Conservation (phyloP, 768 basidiomycete genomes). For the Trametes meyenii region DNA sequence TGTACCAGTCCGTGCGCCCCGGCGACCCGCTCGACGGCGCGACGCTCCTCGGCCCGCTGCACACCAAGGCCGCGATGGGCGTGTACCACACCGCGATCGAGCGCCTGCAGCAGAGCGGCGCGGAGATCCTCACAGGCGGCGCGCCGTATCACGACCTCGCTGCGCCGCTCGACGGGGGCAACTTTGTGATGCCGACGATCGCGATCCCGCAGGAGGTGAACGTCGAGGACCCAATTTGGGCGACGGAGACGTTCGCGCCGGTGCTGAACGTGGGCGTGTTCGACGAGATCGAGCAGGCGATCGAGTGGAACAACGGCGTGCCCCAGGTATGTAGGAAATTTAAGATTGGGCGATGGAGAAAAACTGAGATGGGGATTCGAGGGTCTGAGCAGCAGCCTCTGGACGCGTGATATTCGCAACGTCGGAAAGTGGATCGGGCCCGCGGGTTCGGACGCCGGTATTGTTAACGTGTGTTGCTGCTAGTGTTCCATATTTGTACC, state of each 20-base stretch:
- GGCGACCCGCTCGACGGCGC: slow-evolving; percentile 81
- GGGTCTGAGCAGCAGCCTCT: slow-evolving; percentile 90
- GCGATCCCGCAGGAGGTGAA: slow-evolving; percentile 65
- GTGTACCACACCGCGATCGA: slow-evolving; percentile 65
- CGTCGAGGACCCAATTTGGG: slow-evolving; percentile 64
- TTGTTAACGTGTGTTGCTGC: slow-evolving; percentile 75
- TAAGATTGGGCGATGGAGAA: not conserved
- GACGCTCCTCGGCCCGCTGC: slow-evolving; percentile 88
- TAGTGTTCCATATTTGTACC: not conserved
- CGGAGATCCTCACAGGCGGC: slow-evolving; percentile 80
- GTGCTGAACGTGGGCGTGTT: slow-evolving; percentile 86
- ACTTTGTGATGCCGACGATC: slow-evolving; percentile 90
- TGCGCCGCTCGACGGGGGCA: slow-evolving; percentile 60
- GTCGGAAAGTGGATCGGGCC: slow-evolving; percentile 94
- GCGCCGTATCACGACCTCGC: slow-evolving; percentile 46
- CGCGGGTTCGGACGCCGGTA: slow-evolving; percentile 86
- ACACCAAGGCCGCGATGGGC: slow-evolving; percentile 68
- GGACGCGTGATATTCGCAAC: slow-evolving; percentile 83
- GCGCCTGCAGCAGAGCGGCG: slow-evolving; percentile 63
- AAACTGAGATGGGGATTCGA: slow-evolving; percentile 40
- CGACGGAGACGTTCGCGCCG: slow-evolving; percentile 85
- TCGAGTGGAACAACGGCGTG: slow-evolving; percentile 88
- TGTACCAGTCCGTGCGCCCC: slow-evolving; percentile 71
- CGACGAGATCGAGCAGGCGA: slow-evolving; percentile 84
- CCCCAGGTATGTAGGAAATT: slow-evolving; percentile 58